Evolutionary conservation across 2,329 filamentous ascomycete species (phyloP), one percentile per base, ranked within the genome.

Genomic region (Seiridium cupressi): DNA sequence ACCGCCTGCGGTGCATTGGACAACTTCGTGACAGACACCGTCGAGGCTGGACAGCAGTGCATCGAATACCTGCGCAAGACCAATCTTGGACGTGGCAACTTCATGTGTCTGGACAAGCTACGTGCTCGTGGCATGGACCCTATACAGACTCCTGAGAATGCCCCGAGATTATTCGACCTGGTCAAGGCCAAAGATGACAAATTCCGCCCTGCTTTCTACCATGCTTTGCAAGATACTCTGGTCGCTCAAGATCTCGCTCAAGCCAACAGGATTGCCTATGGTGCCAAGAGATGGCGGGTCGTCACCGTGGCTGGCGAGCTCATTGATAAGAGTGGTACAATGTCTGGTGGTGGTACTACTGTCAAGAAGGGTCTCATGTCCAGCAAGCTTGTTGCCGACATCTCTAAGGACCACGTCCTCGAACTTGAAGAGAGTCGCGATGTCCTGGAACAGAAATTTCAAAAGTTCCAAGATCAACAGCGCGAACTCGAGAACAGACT

Each of bases 11-110:
- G 91, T 51, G 85, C 90, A 2, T 85, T 99, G 8, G 92, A 99
- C 75, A 97, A 98, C 71, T 93, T 99, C 75, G 94, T 99, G 8
- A 96, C 96, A 0, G 95, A 98, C 69, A 93, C 92, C 1, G 94
- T 98, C 11, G 95, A 98, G 69, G 91, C 93, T 61, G 95, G 93
- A 64, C 95, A 99, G 75, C 93, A 98, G 73, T 99, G 96, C 74
- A 98, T 99, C 64, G 95, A 98, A 71, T 95, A 99, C 70, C 83
- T 99, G 10, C 88, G 95, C 59, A 99, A 98, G 81, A 99, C 97
- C 69, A 97, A 97, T 67, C 87, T 99, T 3, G 95, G 95, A 10
- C 88, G 96, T 68, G 95, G 93, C 61, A 97, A 97, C 77, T 98
- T 99, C 74, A 98, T 99, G 69, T 91, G 95, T 66, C 83, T 99